Evolutionary conservation across 1,284 basidiomycete species (phyloP).

Genomic region (Microbotryum scabiosae): DNA sequence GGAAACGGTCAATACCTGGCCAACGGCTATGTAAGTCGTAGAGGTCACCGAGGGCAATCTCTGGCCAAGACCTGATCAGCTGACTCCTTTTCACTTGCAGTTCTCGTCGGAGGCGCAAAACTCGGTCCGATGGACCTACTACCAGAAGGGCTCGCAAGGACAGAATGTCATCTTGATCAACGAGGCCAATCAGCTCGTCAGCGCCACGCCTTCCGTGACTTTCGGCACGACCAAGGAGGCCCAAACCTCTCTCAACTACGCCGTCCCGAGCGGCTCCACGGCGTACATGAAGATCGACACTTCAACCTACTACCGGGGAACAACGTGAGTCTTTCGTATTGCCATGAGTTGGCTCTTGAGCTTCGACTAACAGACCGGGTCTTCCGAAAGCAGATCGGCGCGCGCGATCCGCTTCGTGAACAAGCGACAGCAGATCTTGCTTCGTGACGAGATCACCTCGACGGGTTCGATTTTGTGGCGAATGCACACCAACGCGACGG

Average conservation of each 20-base stretch:
- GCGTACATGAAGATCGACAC: constrained; percentile 77
- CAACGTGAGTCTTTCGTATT: background rate
- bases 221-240: constrained; percentile 53
- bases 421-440: constrained; percentile 71
- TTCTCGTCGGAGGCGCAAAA: constrained; percentile 46
- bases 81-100: constrained; percentile 8
- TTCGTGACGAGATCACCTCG: constrained; percentile 40
- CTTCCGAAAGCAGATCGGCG: constrained; percentile 51
- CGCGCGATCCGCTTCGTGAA: constrained; percentile 84
- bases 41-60: background rate
- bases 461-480: constrained; percentile 38
- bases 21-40: constrained; percentile 30
- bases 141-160: constrained; percentile 93
- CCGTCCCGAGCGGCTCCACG: constrained; percentile 58
- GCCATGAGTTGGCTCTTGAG: background rate
- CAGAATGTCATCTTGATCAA: constrained; percentile 87
- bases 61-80: background rate
- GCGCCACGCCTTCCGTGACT: constrained; percentile 51
- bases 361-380: background rate
- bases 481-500: constrained; percentile 72
- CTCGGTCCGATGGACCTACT: constrained; percentile 73
- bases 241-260: constrained; percentile 59
- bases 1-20: constrained; percentile 76
- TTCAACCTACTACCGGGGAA: background rate
- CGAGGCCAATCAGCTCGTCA: constrained; percentile 68